Conservation (phyloP, 1,284 basidiomycete species). For the Ustilago bromivora region DNA sequence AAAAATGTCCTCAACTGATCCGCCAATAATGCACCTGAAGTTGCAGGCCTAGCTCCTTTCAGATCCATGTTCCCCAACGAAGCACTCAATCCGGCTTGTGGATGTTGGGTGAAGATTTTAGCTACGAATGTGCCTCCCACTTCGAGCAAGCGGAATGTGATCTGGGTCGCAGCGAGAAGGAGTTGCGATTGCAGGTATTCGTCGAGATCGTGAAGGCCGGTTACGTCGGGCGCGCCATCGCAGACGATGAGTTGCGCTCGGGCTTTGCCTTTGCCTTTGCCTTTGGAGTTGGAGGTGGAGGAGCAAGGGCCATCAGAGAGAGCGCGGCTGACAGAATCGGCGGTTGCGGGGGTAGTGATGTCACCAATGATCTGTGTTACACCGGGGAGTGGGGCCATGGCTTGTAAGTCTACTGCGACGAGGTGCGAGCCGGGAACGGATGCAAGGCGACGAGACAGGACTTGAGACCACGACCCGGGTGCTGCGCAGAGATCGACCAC, state of each 20-base stretch:
- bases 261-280: constrained; percentile 61
- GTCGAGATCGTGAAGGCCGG: constrained; percentile 75
- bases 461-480: constrained; percentile 72
- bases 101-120: constrained; percentile 73
- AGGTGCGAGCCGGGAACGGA: constrained; percentile 64
- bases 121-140: constrained; percentile 74
- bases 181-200: constrained; percentile 75
- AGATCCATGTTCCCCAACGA: constrained; percentile 43
- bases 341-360: constrained; percentile 73
- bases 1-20: constrained; percentile 71
- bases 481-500: constrained; percentile 76
- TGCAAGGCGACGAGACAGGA: constrained; percentile 68
- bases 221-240: constrained; percentile 76
- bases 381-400: constrained; percentile 74
- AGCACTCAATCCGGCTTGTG: constrained; percentile 35
- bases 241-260: constrained; percentile 74
- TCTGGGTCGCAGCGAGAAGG: constrained; percentile 73
- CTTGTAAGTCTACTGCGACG: constrained; percentile 74
- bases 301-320: constrained; percentile 59
- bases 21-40: constrained; percentile 44
- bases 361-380: constrained; percentile 74
- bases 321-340: constrained; percentile 72
- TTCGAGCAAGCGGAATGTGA: constrained; percentile 73
- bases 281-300: background rate
- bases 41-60: constrained; percentile 32